Conservation (phyloP, 169 alveolate species). For the Theileria equi region DNA sequence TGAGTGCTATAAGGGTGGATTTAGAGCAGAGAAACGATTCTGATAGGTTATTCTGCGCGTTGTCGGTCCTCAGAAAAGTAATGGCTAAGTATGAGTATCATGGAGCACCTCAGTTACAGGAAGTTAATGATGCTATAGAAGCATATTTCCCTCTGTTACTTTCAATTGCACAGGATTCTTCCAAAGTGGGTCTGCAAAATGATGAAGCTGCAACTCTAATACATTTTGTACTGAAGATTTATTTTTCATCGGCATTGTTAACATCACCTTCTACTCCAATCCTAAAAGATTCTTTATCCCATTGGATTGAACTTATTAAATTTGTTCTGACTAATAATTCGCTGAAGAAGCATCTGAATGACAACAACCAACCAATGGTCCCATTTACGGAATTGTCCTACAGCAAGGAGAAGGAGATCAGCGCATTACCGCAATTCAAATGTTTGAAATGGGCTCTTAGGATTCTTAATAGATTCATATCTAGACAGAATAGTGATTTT, state of each 20-base stretch:
- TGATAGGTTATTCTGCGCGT: conserved; percentile 46
- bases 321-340: conserved; percentile 1
- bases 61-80: conserved; percentile 35
- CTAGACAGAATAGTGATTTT: conserved; percentile 24
- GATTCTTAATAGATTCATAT: conserved; percentile 45
- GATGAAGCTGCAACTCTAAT: conserved; percentile 60
- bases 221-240: conserved; percentile 50
- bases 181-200: conserved; percentile 48
- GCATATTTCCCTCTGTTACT: conserved; percentile 39
- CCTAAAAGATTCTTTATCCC: conserved; percentile 31
- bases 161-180: conserved; percentile 54
- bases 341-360: conserved; percentile 3
- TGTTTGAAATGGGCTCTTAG: conserved; percentile 62
- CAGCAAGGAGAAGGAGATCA: conserved; percentile 29
- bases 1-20: conserved; percentile 21
- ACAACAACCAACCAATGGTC: conserved; percentile 9
- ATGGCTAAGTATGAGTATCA: conserved; percentile 62
- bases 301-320: conserved; percentile 51
- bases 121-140: conserved; percentile 33
- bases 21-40: conserved; percentile 54
- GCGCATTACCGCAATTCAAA: conserved; percentile 35
- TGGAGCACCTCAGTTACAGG: conserved; percentile 9
- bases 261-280: conserved; percentile 41
- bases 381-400: conserved; percentile 50
- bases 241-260: conserved; percentile 50